Evolutionary conservation across 2,329 filamentous ascomycete genomes (phyloP), one percentile per base, ranked within the genome.

Genomic region (Nemania diffusa): DNA sequence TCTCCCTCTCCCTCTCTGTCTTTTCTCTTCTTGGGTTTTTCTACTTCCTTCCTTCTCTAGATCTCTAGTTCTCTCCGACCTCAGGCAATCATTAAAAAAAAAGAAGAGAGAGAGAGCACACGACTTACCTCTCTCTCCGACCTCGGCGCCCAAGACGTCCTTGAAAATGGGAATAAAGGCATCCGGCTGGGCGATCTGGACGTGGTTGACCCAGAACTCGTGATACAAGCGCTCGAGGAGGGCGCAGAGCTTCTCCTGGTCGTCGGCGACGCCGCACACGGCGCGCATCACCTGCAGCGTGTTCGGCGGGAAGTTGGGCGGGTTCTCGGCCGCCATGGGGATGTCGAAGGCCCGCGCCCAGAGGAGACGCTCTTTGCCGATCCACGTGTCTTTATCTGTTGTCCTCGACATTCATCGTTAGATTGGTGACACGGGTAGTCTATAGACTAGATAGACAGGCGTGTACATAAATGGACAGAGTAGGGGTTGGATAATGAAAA

Each of bases 371-470:
- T 79, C 79, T 5, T 48, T 44, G 67, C 70, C 64, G 69, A 80
- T 79, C 78, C 79, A 81, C 48, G 69, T 74, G 69, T 78, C 77
- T 68, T 81, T 81, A 73, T 81, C 78, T 81, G 64, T 46, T 53
- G 40, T 24, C 11, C 26, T 20, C 27, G n/a, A n/a, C n/a, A n/a
- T n/a, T n/a, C n/a, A n/a, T 20, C 27, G 17, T 6, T 24, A 27
- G 22, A 6, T 2, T 22, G n/a, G 60, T 37, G 22, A 50, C 52
- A 51, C 8, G 13, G 40, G 26, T 56, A 27, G 27, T 13, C 34
- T n/a, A n/a, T n/a, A n/a, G n/a, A n/a, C n/a, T n/a, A 13, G 11
- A 40, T 40, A 40, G 11, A 40, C 11, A 13, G 34, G 34, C 3
- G 34, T 3, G 15, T 40, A 34, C 32, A 34, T 5, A 34, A 34